Evolutionary conservation across 2,329 filamentous ascomycete species (phyloP), one percentile per base, ranked within the genome.

Genomic region (Clonostachys rhizophaga): DNA sequence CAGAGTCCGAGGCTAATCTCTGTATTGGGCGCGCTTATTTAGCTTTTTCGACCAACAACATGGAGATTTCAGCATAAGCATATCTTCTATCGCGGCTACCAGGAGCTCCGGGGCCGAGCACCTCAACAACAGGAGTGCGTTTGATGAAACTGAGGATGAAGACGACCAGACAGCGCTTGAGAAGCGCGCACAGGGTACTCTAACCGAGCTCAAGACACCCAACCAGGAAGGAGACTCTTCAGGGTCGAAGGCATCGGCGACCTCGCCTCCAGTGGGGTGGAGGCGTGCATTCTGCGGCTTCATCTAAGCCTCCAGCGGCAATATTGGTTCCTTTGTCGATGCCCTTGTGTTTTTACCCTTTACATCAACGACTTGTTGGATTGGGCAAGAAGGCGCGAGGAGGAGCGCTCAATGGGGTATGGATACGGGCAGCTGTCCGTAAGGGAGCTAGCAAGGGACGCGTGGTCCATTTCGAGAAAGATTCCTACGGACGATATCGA

Each of bases 31-130:
- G 24, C 24, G 24, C 24, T 30, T 30, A 30, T 30, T 30, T 54
- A 89, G 87, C 64, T 91, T 89, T 70, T 91, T 91, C 54, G 87
- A 84, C 9, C 67, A 76, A 1, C 87, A 91, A 63, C 71, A 87
- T 51, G 88, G 88, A 4, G 70, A 81, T 5, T 91, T 91, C 43
- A 52, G 57, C 40, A 45, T 67, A 12, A 55, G 60, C 7, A 49
- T 67, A 10, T 51, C 57, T 40, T 56, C 56, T 33, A 65, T 67
- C 43, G 54, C 55, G 13, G 62, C 61, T 6, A 42, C 36, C 41
- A 20, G 10, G 16, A 17, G 37, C 4, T 7, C 30, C 11, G 14
- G 35, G 14, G 20, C 16, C 36, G 11, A 24, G 9, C 45, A 16
- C 16, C 30, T 12, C 30, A 43, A 24, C 40, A 43, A 34, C 12